phyloP scores from a whole-genome alignment of 768 basidiomycete species.

The Boletellus sp. region DNA sequence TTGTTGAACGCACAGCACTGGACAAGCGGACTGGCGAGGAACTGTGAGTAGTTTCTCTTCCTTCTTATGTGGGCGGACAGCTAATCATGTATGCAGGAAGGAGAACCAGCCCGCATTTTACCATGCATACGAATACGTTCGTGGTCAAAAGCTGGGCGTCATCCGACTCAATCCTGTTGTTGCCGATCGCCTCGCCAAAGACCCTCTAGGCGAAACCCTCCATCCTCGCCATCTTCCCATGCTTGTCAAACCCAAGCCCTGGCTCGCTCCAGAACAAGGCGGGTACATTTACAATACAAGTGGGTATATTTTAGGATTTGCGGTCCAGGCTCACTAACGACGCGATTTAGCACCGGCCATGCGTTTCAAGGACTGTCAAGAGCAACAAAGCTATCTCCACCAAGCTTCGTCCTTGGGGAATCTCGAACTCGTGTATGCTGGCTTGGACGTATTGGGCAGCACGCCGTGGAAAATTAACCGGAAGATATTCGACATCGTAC shows the following conservation, averaged over 20 bases:
- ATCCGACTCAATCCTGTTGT: conserved; percentile 84
- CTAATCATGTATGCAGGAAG: conserved; percentile 37
- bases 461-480: conserved; percentile 92
- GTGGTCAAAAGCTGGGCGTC: conserved; percentile 92
- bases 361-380: conserved; percentile 89
- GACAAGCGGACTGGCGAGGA: conserved; percentile 57
- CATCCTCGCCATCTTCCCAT: conserved; percentile 96
- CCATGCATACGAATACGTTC: conserved; percentile 88
- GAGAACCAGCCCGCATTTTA: conserved; percentile 89
- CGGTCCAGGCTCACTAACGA: background rate
- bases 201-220: conserved; percentile 63
- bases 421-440: conserved; percentile 82
- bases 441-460: conserved; percentile 83
- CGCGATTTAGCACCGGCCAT: conserved; percentile 58
- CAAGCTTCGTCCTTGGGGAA: conserved; percentile 70
- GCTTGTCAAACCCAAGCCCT: conserved; percentile 87
- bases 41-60: conserved; percentile 42
- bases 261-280: conserved; percentile 73
- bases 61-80: background rate
- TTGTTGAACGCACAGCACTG: conserved; percentile 57
- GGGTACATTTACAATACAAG: conserved; percentile 80
- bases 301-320: conserved; percentile 32
- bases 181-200: conserved; percentile 70
- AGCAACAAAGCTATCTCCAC: conserved; percentile 76
- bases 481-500: conserved; percentile 67